phyloP scores from a whole-genome alignment of 805 yeast genomes.

The Cyberlindnera lachancei region DNA sequence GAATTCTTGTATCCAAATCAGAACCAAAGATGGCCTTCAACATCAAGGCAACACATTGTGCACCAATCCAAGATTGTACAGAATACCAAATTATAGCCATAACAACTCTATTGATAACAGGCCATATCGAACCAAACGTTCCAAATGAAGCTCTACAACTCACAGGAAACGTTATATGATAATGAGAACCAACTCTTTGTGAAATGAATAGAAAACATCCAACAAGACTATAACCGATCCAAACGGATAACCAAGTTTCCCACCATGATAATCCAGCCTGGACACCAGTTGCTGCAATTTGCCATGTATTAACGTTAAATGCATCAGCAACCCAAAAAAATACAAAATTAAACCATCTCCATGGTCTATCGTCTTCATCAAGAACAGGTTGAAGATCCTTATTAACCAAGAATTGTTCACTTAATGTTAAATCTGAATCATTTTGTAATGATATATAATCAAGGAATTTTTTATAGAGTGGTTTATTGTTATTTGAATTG shows the following conservation, averaged over 20 bases:
- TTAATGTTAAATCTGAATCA: constrained; percentile 33
- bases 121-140: constrained; percentile 85
- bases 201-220: constrained; percentile 61
- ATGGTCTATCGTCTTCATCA: constrained; percentile 60
- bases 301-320: constrained; percentile 87
- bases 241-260: constrained; percentile 85
- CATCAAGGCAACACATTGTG: constrained; percentile 75
- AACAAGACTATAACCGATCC: constrained; percentile 73
- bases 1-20: constrained; percentile 53
- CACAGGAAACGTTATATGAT: constrained; percentile 84
- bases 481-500: background rate
- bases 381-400: constrained; percentile 69
- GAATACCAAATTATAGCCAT: constrained; percentile 88
- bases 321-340: constrained; percentile 88
- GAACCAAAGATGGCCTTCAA: constrained; percentile 68
- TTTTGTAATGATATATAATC: constrained; percentile 15
- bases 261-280: constrained; percentile 78
- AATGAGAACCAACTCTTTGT: constrained; percentile 72
- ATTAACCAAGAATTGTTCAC: constrained; percentile 65
- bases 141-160: constrained; percentile 79
- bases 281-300: constrained; percentile 83
- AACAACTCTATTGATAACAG: constrained; percentile 78
- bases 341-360: constrained; percentile 80
- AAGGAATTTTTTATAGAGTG: constrained; percentile 3
- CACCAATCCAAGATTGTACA: constrained; percentile 82